Base-by-base conservation (phyloP, 2,329 filamentous ascomycete genomes). In the Colletotrichum sp. region DNA sequence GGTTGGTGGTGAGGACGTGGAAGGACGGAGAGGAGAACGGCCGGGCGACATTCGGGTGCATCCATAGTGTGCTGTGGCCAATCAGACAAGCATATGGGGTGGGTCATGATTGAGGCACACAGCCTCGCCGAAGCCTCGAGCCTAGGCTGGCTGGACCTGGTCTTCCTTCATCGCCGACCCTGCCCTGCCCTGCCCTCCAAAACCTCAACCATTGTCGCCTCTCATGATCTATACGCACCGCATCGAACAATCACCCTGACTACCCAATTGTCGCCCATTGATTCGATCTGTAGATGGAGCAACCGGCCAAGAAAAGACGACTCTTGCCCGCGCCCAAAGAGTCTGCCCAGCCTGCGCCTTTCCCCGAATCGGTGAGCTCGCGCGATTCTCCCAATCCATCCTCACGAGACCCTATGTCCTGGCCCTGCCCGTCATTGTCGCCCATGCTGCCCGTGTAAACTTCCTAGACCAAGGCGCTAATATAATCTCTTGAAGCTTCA, bases 401-500 rank as follows among this genome's bases (percentile, higher is more conserved):
- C 28, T 22, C 28, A 71, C 56, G 18, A 64, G 28, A 27, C 7
- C 36, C 58, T 22, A 13, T 71, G 30, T 16, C 32, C 12, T n/a
- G n/a, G n/a, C 30, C 12, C 12, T 22, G 30, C 30, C 27, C 30
- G 30, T 34, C 58, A 22, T 36, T 34, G 28, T 62, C 58, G n/a
- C 22, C 58, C 28, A 36, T 22, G 10, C n/a, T 22, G 16, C n/a
- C 58, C n/a, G n/a, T 30, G 16, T 27, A 25, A 22, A n/a, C 18
- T 32, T 32, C 13, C 10, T 36, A n/a, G 32, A 58, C 43, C 43
- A 13, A 7, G 43, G 10, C n/a, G 75, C 76, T 77, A 68, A 48
- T 12, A n/a, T n/a, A n/a, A 77, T 62, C 66, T 74, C 74, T 67
- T 65, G n/a, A 56, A 81, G 66, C 81, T 81, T 71, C 83, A 84